phyloP scores from a whole-genome alignment of 2,329 filamentous ascomycete species.

The Neonectria ditissima region DNA sequence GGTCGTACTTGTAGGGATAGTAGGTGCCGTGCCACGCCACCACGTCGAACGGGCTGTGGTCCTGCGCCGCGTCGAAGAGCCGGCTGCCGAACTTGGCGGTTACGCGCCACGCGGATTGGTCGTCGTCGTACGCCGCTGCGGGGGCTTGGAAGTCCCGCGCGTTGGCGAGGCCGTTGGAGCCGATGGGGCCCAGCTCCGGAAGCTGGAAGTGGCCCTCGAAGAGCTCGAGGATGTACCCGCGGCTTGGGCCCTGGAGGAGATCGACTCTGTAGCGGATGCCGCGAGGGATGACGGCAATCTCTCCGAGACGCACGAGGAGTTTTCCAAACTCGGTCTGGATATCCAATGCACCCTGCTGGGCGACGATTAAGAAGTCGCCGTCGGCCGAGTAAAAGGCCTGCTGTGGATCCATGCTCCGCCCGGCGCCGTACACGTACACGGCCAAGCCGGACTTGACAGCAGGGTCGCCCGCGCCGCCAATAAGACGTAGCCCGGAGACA shows the following conservation, averaged over 20 bases:
- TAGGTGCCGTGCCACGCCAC: constrained; percentile 86
- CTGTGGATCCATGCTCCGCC: constrained; percentile 77
- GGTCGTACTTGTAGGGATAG: constrained; percentile 85
- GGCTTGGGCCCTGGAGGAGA: constrained; percentile 69
- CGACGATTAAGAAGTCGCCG: constrained; percentile 81
- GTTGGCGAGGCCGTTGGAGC: constrained; percentile 80
- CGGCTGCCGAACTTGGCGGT: constrained; percentile 75
- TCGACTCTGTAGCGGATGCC: constrained; percentile 79
- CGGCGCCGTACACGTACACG: constrained; percentile 85
- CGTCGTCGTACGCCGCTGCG: constrained; percentile 76
- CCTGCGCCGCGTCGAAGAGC: constrained; percentile 73
- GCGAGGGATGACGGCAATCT: constrained; percentile 81
- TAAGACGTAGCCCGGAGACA: constrained; percentile 70
- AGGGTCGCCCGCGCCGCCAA: constrained; percentile 84
- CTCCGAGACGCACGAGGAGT: constrained; percentile 80
- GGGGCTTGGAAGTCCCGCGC: constrained; percentile 81
- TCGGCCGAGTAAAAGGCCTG: constrained; percentile 88
- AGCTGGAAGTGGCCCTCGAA: constrained; percentile 79
- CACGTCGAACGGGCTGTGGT: constrained; percentile 81
- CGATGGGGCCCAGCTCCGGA: constrained; percentile 79
- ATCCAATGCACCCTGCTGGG: constrained; percentile 79
- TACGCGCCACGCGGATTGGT: constrained; percentile 72
- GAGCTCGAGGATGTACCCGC: constrained; percentile 81
- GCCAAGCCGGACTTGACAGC: constrained; percentile 84
- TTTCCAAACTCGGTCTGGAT: constrained; percentile 82